These are phyloP conservation scores for Epichloe sibirici DNA, from an alignment of 2,329 filamentous ascomycete species.

Conservation along the genomic window DNA sequence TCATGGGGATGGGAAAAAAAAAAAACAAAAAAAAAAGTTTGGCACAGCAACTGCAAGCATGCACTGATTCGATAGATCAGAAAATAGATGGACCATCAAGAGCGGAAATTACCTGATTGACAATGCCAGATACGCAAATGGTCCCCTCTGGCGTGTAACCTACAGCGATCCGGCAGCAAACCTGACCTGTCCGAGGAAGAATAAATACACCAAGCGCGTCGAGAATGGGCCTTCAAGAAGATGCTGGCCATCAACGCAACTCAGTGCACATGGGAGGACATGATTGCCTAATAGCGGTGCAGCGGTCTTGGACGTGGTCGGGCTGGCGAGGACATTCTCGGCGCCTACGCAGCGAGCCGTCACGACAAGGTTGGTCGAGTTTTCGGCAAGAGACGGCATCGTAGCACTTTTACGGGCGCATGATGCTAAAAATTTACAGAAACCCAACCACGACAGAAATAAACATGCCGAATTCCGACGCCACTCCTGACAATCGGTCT, in stretches of 20 bases:
- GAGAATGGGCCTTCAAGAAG: slow-evolving; percentile 21
- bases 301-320: slow-evolving; percentile 29
- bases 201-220: slow-evolving; percentile 14
- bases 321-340: slow-evolving; percentile 27
- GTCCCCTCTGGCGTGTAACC: slow-evolving; percentile 37
- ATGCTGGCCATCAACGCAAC: slow-evolving; percentile 42
- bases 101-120: slow-evolving; percentile 39
- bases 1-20: no score
- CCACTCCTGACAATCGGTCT: no score
- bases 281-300: slow-evolving; percentile 31
- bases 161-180: slow-evolving; percentile 35
- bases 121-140: slow-evolving; percentile 20
- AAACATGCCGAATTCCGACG: no score
- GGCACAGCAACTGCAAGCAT: no score
- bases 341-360: slow-evolving; percentile 25
- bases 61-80: no score
- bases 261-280: slow-evolving; percentile 35
- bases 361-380: slow-evolving; percentile 22
- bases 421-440: background rate
- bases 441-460: no score
- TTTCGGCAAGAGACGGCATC: background rate
- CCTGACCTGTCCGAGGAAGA: slow-evolving; percentile 32
- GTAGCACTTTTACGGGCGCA: background rate
- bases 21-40: no score
- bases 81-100: no score